These are phyloP conservation scores for Alternaria alternata DNA, from an alignment of 2,329 filamentous ascomycete genomes.

Conservation along the genomic window DNA sequence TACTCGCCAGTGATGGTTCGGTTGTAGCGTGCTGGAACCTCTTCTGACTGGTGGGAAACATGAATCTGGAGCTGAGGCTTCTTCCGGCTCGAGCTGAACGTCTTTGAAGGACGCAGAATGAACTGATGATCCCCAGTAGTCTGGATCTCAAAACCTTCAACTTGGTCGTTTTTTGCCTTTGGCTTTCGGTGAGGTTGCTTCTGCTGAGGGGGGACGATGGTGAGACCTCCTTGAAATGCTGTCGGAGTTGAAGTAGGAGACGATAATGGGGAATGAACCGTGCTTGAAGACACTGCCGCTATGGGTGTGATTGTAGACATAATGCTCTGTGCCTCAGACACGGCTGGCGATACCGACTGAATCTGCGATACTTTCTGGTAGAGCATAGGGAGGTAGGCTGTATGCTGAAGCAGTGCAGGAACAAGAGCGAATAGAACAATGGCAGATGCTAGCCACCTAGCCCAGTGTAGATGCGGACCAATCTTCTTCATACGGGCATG, in stretches of 20 bases:
- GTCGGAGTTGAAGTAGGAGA: constrained; percentile 10
- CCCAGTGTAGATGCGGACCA: neutral
- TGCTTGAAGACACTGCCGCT: constrained; percentile 9
- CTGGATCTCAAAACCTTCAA: constrained; percentile 60
- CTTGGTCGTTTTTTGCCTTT: constrained; percentile 35
- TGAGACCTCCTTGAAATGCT: constrained; percentile 30
- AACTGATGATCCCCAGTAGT: constrained; percentile 64
- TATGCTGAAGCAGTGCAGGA: constrained; percentile 24
- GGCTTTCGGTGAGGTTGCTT: constrained; percentile 16
- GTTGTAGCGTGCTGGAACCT: constrained; percentile 56
- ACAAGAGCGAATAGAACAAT: constrained; percentile 30
- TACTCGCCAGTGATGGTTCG: constrained; percentile 64
- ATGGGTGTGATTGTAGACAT: constrained; percentile 13
- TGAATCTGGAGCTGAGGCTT: constrained; percentile 60
- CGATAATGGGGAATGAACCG: neutral
- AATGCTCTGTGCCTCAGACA: constrained; percentile 7
- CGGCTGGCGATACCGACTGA: constrained; percentile 5
- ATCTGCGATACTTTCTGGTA: constrained; percentile 16
- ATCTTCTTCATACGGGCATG: constrained; percentile 18
- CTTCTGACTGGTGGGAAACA: constrained; percentile 54
- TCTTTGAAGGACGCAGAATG: constrained; percentile 59
- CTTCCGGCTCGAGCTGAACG: constrained; percentile 51
- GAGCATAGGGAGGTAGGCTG: constrained; percentile 21
- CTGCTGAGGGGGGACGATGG: constrained; percentile 19
- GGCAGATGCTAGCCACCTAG: constrained; percentile 17